Evolutionary conservation across 768 basidiomycete species (phyloP), one percentile per base, ranked within the genome.

Genomic region (Podaxis mareebaensis): DNA sequence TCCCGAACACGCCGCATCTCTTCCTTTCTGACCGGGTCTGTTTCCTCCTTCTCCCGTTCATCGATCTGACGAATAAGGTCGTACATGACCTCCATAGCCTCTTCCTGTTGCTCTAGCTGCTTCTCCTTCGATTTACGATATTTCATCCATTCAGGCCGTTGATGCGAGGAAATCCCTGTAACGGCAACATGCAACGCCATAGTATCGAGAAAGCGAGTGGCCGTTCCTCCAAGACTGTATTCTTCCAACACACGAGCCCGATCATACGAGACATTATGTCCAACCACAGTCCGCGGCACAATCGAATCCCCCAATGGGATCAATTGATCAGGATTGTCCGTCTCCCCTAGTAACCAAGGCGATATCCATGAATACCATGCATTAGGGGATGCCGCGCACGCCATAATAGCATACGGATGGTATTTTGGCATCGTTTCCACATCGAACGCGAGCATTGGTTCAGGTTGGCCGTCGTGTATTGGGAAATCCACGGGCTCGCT

Each of bases 331-430:
- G 81, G 77, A 61, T 79, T 74, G 0, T 76, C 72, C 20, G 85
- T 77, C 55, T 88, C 79, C 13, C 84, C 85, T 3, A 95, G 81
- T 10, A 97, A 75, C 95, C 95, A 96, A 0, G 97, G 97, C 0
- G 93, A 95, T 65, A 97, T 86, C 96, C 97, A 99, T 3, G 86
- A 85, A 71, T 99, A 99, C 96, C 97, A 99, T 1, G 87, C 90
- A 54, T 86, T 87, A 24, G 83, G 80, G 4, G 94, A 89, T 1
- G 85, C 92, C 3, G 96, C 96, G 64, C 88, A 90, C 0, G 97
- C 96, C 80, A 99, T 90, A 71, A 98, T 78, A 12, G 96, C 85
- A 71, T 86, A 94, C 1, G 88, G 88, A 54, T 91, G 85, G 70
- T 92, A 85, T 28, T 85, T 85, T 0, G 92, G 92, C 82, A 99